Conservation (phyloP, 106 monocot genomes). For the Dactylorhiza incarnata region DNA sequence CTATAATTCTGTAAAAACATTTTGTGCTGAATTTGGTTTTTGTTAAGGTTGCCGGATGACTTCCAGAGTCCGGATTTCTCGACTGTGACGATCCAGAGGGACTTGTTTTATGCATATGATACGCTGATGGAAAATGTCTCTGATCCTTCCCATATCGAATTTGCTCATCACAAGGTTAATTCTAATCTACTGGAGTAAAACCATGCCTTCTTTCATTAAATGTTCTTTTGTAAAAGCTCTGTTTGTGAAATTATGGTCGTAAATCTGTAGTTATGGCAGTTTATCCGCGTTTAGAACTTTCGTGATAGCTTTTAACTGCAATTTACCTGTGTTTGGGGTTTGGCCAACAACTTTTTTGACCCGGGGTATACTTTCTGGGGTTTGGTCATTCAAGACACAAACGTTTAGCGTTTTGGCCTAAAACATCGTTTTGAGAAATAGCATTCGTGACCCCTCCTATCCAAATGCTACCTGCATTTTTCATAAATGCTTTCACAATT, state of each 20-base stretch:
- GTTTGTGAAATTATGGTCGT: background rate
- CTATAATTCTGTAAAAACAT: background rate
- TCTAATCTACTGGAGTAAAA: background rate
- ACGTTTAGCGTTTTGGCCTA: no score
- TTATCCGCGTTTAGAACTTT: no score
- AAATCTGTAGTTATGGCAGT: background rate
- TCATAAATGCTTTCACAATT: no score
- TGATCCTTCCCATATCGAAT: conserved; percentile 96
- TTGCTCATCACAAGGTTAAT: conserved; percentile 91
- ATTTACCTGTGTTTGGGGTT: no score
- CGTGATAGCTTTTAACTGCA: no score
- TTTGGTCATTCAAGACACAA: no score
- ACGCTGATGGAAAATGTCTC: conserved; percentile 97
- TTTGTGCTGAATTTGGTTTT: conserved; percentile 6
- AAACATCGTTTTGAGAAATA: no score
- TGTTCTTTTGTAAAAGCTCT: background rate
- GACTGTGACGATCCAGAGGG: conserved; percentile 86
- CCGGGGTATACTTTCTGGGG: no score
- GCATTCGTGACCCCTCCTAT: no score
- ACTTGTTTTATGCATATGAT: conserved; percentile 93
- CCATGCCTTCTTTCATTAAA: background rate
- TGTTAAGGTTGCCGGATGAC: conserved; percentile 72
- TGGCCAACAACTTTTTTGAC: no score
- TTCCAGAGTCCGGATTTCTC: conserved; percentile 75
- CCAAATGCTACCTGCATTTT: no score